phyloP scores from a whole-genome alignment of 495 filamentous ascomycete species.

The Neurospora cerealis region DNA sequence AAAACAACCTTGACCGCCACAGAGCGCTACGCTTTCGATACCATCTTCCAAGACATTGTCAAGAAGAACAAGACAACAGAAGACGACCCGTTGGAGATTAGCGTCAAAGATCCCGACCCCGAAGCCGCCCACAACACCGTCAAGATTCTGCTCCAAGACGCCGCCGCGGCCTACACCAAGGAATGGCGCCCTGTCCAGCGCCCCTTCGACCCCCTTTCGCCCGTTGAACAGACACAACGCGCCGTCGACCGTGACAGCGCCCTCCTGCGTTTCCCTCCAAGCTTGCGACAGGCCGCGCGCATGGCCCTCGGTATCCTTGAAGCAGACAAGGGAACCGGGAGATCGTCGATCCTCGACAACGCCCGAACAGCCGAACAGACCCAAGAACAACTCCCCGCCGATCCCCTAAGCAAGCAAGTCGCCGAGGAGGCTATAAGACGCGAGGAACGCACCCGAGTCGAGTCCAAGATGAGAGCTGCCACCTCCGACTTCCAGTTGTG shows the following conservation, averaged over 20 bases:
- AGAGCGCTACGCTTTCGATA: constrained; percentile 46
- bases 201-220: constrained; percentile 7
- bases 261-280: constrained; percentile 30
- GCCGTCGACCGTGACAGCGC: constrained; percentile 23
- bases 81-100: background rate
- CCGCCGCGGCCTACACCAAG: constrained; percentile 10
- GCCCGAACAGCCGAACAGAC: background rate
- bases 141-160: constrained; percentile 27
- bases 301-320: constrained; percentile 24
- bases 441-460: constrained; percentile 34
- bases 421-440: constrained; percentile 27
- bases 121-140: constrained; percentile 7
- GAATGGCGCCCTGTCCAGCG: constrained; percentile 4
- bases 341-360: background rate
- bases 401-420: constrained; percentile 8
- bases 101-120: background rate
- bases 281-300: constrained; percentile 29
- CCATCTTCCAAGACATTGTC: constrained; percentile 47
- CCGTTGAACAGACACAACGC: constrained; percentile 3
- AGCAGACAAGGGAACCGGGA: background rate
- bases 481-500: constrained; percentile 59
- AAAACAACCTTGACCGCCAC: constrained; percentile 45
- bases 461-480: constrained; percentile 36
- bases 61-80: background rate
- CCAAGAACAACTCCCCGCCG: background rate